These are phyloP conservation scores for Lodderomyces jiufengensis DNA, from an alignment of 1,139 yeast species.

Conservation along the genomic window DNA sequence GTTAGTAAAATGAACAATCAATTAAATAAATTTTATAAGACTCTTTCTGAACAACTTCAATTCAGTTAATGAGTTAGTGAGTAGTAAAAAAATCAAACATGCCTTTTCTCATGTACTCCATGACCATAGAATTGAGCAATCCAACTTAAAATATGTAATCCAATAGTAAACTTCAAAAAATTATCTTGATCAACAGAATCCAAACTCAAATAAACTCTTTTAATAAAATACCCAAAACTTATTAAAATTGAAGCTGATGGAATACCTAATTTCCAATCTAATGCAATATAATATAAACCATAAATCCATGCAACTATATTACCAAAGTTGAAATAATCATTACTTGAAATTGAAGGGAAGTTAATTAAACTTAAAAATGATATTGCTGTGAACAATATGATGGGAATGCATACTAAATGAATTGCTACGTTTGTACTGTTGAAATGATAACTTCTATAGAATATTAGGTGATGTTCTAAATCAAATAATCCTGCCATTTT, in stretches of 20 bases:
- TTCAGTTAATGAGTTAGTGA: too few species aligned
- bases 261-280: constrained; percentile 44
- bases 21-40: too few species aligned
- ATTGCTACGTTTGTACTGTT: constrained; percentile 67
- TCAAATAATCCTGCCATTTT: constrained; percentile 37
- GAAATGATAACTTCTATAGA: constrained; percentile 81
- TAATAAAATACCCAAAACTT: constrained; percentile 41
- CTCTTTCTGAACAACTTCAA: too few species aligned
- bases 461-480: constrained; percentile 65
- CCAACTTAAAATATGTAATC: constrained; percentile 62
- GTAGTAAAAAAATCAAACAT: too few species aligned
- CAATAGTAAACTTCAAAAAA: constrained; percentile 29
- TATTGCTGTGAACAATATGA: constrained; percentile 58
- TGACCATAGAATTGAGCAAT: constrained; percentile 88
- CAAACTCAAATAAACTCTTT: constrained; percentile 18
- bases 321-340: constrained; percentile 42
- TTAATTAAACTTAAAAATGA: constrained; percentile 3
- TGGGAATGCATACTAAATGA: constrained; percentile 78
- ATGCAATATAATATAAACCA: constrained; percentile 38
- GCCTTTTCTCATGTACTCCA: constrained; percentile 68
- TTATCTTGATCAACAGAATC: constrained; percentile 11
- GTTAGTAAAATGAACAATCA: too few species aligned
- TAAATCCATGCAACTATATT: constrained; percentile 30
- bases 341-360: constrained; percentile 6
- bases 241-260: constrained; percentile 35